Evolutionary conservation across 345 rosid genomes (phyloP), one percentile per base, ranked within the genome.

Genomic region (Lepidium aucheri): DNA sequence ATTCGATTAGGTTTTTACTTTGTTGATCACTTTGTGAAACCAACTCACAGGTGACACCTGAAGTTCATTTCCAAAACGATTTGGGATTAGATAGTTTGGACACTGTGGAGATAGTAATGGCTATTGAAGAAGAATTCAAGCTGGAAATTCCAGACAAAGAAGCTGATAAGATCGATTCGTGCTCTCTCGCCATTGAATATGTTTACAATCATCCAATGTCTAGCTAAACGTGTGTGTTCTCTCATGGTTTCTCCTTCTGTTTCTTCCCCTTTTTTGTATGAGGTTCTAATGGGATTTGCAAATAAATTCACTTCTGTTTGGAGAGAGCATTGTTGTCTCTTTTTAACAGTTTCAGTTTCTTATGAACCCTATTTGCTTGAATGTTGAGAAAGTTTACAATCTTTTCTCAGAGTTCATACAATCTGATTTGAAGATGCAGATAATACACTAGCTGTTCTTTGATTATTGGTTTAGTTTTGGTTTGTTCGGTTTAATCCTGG

Each of bases 81-180:
- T 43, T 90, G 74, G 93, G 95, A 3, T 78, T 88, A 80, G 96
- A 91, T 75, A 88, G 97, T 79, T 78, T 91, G 84, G 97, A 91
- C 85, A 89, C 61, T 9, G 91, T 91, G 73, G 98, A 91, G 86
- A 86, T 91, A 44, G 90, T 94, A 34, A 85, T 94, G 99, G 99
- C 93, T 26, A 76, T 94, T 10, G 96, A 94, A 77, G 99, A 90
- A 73, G 99, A 94, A 67, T 94, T 94, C 80, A 94, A 90, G 82
- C 86, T 90, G 42, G 96, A 90, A 68, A 94, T 94, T 17, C 97
- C 96, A 0, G 96, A 94, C 80, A 83, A 80, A 77, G 99, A 94
- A 85, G 99, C 99, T 24, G 95, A 84, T 38, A 90, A 81, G 82
- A 88, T 94, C 4, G 95, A 90, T 63, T 86, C 96, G 3, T 85